These are phyloP conservation scores for Boletellus deceptivus DNA, from an alignment of 1,284 basidiomycete species.

Conservation along the genomic window DNA sequence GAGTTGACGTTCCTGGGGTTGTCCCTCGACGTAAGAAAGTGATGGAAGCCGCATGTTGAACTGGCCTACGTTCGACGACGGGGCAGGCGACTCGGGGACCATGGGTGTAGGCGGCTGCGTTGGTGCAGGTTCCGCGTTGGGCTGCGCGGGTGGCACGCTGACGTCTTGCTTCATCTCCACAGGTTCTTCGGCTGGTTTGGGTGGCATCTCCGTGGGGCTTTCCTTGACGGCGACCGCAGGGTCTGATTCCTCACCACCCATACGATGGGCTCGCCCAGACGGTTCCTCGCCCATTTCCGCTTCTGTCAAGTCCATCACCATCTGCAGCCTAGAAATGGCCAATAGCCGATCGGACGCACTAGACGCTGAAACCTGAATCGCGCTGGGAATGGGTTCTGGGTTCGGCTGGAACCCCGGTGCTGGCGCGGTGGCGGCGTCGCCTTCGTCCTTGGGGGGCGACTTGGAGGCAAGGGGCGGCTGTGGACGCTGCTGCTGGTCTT, in stretches of 20 bases:
- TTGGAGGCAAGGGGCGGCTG: not conserved
- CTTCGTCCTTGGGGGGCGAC: constrained; percentile 1
- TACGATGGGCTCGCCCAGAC: constrained; percentile 12
- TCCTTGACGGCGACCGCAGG: constrained; percentile 1
- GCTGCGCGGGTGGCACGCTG: constrained; percentile 22
- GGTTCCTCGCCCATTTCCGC: constrained; percentile 18
- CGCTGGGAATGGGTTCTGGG: constrained; percentile 11
- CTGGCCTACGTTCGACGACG: not conserved
- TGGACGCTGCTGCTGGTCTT: constrained; percentile 6
- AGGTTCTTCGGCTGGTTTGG: constrained; percentile 10
- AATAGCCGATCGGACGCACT: constrained; percentile 25
- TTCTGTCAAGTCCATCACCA: constrained; percentile 25
- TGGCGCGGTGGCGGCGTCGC: not conserved
- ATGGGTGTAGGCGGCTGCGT: constrained; percentile 18
- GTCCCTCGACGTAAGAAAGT: constrained; percentile 26
- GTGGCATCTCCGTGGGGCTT: constrained; percentile 8
- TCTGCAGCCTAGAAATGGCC: constrained; percentile 22
- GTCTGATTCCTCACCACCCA: constrained; percentile 4
- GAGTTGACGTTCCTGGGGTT: constrained; percentile 46
- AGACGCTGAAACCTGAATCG: constrained; percentile 2
- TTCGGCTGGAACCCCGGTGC: constrained; percentile 2
- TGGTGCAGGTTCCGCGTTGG: constrained; percentile 8
- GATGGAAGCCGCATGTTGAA: constrained; percentile 17
- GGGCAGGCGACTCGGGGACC: constrained; percentile 7
- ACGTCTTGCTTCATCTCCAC: constrained; percentile 22